Evolutionary conservation across 257 asterid genomes (phyloP), one percentile per base, ranked within the genome.

Genomic region (Schizonepeta tenuifolia): DNA sequence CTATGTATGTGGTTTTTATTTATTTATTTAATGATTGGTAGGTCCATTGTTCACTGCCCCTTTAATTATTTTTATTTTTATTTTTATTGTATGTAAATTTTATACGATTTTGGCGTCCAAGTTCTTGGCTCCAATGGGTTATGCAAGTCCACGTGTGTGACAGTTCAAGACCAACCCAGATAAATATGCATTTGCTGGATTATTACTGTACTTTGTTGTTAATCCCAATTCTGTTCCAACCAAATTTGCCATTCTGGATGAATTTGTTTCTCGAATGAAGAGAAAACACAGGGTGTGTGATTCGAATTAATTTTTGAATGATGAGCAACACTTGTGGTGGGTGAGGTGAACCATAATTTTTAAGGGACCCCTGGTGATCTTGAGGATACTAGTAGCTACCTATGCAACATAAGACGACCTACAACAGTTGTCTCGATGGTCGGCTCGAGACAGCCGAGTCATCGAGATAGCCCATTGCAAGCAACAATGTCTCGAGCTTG

Each of bases 121-220:
- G 74, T 74, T 69, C 83, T 70, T 78, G 78, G 51, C 31, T 70
- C 65, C 13, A 67, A 50, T 71, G 66, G 65, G 60, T 62, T 70
- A 55, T 35, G n/a, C n/a, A 41, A n/a, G 21, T 69, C 74, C 80
- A 83, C 76, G 83, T 79, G 86, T 62, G 76, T 73, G 86, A 81
- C 90, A 83, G 79, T 77, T 79, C 86, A 81, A 60, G 70, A 65
- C 53, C 82, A 78, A 62, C 78, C 53, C 1, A 12, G 68, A 73
- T 17, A 31, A 31, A 62, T 43, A 72, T 46, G 66, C 11, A 46
- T 43, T 41, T 12, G 74, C 74, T 71, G 70, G 65, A 71, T 71
- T 65, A 26, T 73, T 51, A 66, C 60, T 49, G 70, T 58, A 58
- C 6, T 63, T 13, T 71, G 41, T 40, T 70, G 68, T 51, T 76